Conservation (phyloP, 345 rosid genomes). For the Rhizophora mangle region DNA sequence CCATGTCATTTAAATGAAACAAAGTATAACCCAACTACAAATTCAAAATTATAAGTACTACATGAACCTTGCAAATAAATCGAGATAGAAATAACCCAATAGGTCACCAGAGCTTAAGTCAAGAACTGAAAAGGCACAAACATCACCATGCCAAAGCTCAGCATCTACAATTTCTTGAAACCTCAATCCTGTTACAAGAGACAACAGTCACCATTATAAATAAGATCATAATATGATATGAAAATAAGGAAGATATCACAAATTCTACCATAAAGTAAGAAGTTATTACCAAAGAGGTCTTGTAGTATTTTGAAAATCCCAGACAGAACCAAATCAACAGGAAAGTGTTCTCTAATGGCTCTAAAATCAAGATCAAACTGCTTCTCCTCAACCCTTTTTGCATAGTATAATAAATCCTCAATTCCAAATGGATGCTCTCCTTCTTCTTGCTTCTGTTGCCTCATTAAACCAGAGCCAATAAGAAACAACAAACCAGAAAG, state of each 20-base stretch:
- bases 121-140: constrained; percentile 63
- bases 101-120: constrained; percentile 78
- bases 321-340: constrained; percentile 74
- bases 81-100: constrained; percentile 88
- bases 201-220: constrained; percentile 3
- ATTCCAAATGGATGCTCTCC: constrained; percentile 78
- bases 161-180: constrained; percentile 66
- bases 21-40: constrained; percentile 2
- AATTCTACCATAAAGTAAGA: background rate
- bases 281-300: constrained; percentile 78
- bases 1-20: constrained; percentile 13
- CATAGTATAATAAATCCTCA: constrained; percentile 79
- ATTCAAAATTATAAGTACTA: constrained; percentile 11
- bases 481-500: constrained; percentile 5
- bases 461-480: constrained; percentile 21
- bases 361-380: constrained; percentile 81
- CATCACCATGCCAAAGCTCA: constrained; percentile 77
- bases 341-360: constrained; percentile 75
- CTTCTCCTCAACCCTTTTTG: constrained; percentile 71
- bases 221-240: constrained; percentile 2
- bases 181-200: constrained; percentile 56
- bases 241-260: constrained; percentile 6
- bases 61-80: constrained; percentile 64
- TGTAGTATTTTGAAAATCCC: constrained; percentile 86
- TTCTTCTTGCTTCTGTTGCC: constrained; percentile 78